A percentile compares a stretch with the other conserved stretches of the same genome.
Conservation (phyloP, 441 rosid species). For the Sinapis alba region DNA sequence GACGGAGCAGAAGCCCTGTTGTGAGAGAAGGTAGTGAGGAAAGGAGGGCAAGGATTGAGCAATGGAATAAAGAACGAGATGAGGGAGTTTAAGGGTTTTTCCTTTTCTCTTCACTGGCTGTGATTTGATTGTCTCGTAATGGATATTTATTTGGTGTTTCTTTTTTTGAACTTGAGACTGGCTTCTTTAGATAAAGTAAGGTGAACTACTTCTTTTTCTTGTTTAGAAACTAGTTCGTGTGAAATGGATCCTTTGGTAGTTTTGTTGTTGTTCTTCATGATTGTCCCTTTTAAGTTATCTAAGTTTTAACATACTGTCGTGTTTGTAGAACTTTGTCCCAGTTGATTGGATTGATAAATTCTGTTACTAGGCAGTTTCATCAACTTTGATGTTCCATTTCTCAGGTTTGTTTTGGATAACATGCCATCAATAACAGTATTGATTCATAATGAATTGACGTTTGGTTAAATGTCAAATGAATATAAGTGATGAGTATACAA, state of each 20-base stretch:
- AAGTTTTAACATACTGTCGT: background rate
- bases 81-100: conserved; percentile 38
- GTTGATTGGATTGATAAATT: background rate
- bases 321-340: background rate
- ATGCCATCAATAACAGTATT: too few relatives aligned
- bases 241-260: background rate
- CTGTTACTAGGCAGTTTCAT: background rate
- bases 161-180: conserved; percentile 17
- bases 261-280: background rate
- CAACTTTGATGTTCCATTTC: background rate
- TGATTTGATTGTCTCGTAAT: background rate
- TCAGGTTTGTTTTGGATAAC: background rate
- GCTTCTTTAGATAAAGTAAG: conserved; percentile 15
- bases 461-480: too few relatives aligned
- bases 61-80: conserved; percentile 57
- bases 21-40: conserved; percentile 61
- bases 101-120: background rate
- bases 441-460: too few relatives aligned
- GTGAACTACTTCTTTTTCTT: background rate
- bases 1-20: conserved; percentile 47
- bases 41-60: conserved; percentile 56
- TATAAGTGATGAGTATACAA: too few relatives aligned
- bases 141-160: conserved; percentile 28
- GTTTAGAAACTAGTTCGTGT: conserved; percentile 6
- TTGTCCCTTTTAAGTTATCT: background rate